Evolutionary conservation across 768 basidiomycete species (phyloP).

Genomic region (Cantharellus anzutake): DNA sequence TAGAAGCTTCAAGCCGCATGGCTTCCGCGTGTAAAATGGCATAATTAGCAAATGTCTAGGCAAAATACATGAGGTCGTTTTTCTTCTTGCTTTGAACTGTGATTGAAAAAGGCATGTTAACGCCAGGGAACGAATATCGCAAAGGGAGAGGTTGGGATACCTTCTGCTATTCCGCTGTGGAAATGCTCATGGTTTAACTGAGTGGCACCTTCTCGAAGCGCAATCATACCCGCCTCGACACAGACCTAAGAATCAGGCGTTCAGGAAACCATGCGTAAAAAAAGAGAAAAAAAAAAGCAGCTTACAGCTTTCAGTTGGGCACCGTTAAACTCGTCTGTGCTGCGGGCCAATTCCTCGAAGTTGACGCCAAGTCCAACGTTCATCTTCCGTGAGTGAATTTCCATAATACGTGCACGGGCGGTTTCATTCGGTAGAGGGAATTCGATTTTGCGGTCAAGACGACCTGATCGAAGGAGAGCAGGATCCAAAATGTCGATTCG

Average conservation of each 20-base stretch:
- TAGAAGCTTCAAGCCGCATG: too few relatives aligned
- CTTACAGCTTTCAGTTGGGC: slow-evolving; percentile 76
- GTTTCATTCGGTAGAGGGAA: slow-evolving; percentile 94
- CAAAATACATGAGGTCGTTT: slow-evolving; percentile 91
- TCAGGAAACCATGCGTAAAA: background rate
- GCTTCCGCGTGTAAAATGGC: too few relatives aligned
- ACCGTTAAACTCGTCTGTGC: slow-evolving; percentile 98
- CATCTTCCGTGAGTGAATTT: slow-evolving; percentile 98
- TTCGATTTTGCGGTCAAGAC: slow-evolving; percentile 95
- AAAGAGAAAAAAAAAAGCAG: background rate
- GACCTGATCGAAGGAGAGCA: slow-evolving; percentile 92
- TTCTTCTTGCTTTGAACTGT: slow-evolving; percentile 99
- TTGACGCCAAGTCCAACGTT: slow-evolving; percentile 73
- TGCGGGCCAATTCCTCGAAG: slow-evolving; percentile 89
- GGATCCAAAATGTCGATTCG: slow-evolving; percentile 97
- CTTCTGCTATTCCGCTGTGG: slow-evolving; percentile 78
- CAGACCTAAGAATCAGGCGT: slow-evolving; percentile 27
- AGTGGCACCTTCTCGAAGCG: slow-evolving; percentile 78
- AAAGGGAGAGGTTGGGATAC: slow-evolving; percentile 13
- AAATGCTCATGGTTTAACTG: slow-evolving; percentile 90
- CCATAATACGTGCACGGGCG: slow-evolving; percentile 87
- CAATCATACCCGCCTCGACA: slow-evolving; percentile 99
- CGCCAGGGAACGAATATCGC: background rate
- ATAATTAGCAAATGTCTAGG: slow-evolving; percentile 19
- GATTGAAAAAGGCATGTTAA: slow-evolving; percentile 15